Evolutionary conservation across 805 yeast genomes (phyloP), one percentile per base, ranked within the genome.

Genomic region (Kodamaea sagamina): DNA sequence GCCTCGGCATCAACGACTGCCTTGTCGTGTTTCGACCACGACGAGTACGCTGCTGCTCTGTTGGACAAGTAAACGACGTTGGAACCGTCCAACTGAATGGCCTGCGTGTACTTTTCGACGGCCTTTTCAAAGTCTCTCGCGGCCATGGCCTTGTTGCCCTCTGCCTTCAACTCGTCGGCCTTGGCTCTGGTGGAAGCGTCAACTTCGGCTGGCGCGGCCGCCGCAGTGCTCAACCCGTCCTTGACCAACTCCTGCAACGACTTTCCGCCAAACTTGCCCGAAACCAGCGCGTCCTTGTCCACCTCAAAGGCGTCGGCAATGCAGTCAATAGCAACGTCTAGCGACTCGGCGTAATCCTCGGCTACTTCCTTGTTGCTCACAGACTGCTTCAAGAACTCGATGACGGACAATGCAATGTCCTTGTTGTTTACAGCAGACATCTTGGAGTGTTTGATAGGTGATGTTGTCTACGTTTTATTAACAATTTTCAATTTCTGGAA

Each of bases 11-110:
- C 99, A 35, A 71, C 71, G 31, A 86, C 78, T 2, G 99, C 98
- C 49, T 77, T 70, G 11, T 79, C 84, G 59, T 86, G 90, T 47
- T 89, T 72, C 49, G 80, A 77, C 22, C 78, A 57, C 4, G 96
- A 87, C 8, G 96, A 86, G 66, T 86, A 82, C 2, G 98, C 98
- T 32, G 99, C 99, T 10, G 99, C 98, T 60, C 99, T 82, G 70
- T 93, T 93, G 26, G 98, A 89, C 48, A 78, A 79, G 65, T 84
- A 93, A 15, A 93, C 87, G 12, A 90, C 89, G 62, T 89, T 89
- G 12, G 74, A 63, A 43, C 89, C 81, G 51, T 81, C 74, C 48
- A 83, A 65, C 17, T 67, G 79, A 53, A 93, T 79, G 8, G 98
- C 98, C 42, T 79, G 81, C 6, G 95, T 77, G 67, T 93, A 93